phyloP scores from a whole-genome alignment of 116 monocot species.

The Posidonia oceanica region DNA sequence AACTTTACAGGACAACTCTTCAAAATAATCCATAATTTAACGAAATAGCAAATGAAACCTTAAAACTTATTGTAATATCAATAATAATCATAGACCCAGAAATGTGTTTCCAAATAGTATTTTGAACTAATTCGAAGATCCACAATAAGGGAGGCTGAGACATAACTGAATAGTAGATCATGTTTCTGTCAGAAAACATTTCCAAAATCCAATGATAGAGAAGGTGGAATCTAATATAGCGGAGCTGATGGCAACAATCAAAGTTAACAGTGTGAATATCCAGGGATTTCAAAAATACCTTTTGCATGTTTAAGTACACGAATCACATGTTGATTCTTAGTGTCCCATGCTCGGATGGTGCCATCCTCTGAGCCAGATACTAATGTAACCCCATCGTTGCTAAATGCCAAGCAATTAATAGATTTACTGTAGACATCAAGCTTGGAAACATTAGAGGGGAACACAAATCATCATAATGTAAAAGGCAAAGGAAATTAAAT shows the following conservation, averaged over 20 bases:
- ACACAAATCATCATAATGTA: no score
- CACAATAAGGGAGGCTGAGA: no score
- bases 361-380: slow-evolving; percentile 93
- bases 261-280: background rate
- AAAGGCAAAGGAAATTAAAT: no score
- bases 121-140: no score
- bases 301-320: slow-evolving; percentile 62
- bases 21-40: background rate
- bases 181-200: no score
- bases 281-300: slow-evolving; percentile 29
- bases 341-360: slow-evolving; percentile 74
- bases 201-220: background rate
- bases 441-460: no score
- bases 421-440: background rate
- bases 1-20: background rate
- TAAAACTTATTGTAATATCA: no score
- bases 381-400: slow-evolving; percentile 60
- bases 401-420: slow-evolving; percentile 63
- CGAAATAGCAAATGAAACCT: no score
- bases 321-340: slow-evolving; percentile 33
- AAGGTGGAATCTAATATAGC: background rate
- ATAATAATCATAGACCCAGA: no score
- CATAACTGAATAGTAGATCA: no score
- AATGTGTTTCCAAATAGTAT: no score
- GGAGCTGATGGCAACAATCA: background rate